phyloP scores from a whole-genome alignment of 495 filamentous ascomycete genomes.

The Copromyces sp. region DNA sequence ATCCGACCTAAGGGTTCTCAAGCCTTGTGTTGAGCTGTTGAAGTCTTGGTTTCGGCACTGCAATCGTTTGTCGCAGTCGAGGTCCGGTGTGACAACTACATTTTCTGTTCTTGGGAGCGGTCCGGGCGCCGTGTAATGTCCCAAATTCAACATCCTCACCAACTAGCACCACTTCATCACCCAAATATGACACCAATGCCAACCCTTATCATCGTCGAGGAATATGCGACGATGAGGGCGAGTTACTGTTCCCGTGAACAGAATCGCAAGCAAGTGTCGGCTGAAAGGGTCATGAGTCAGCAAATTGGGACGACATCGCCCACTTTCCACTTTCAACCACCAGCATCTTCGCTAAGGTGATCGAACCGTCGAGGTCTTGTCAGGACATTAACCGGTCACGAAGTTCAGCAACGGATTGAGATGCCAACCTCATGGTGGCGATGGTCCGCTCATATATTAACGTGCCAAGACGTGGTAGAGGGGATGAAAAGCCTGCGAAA shows the following conservation, averaged over 20 bases:
- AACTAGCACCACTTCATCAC: background rate
- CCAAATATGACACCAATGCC: background rate
- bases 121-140: too few species aligned
- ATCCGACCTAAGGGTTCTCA: background rate
- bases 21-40: background rate
- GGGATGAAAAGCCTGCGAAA: background rate
- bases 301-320: background rate
- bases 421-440: background rate
- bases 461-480: background rate
- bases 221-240: background rate
- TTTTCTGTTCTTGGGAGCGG: background rate
- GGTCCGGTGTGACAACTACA: background rate
- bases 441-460: background rate
- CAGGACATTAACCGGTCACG: background rate
- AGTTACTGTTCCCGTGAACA: background rate
- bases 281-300: background rate
- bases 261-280: background rate
- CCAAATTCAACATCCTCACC: background rate
- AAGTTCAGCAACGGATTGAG: background rate
- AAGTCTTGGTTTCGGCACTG: background rate
- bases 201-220: background rate
- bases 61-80: background rate
- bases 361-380: background rate
- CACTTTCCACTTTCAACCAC: background rate
- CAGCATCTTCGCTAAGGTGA: background rate